A percentile compares a stretch with the other conserved stretches of the same genome.
Conservation (phyloP, 345 rosid species). For the Brassica incana region DNA sequence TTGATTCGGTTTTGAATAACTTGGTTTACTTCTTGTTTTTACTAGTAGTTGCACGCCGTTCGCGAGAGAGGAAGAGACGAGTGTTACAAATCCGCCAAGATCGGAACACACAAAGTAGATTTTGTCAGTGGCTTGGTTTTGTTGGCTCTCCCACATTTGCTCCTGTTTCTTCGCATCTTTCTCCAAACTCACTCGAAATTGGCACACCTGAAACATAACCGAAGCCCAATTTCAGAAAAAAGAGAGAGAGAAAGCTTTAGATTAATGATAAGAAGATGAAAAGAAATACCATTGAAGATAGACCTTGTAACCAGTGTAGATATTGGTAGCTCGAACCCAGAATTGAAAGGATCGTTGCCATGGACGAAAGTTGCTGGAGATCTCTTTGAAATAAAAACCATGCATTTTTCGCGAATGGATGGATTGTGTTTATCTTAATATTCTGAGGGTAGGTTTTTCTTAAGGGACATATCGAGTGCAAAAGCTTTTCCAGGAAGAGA, state of each 20-base stretch:
- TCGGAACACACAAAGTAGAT: constrained; percentile 79
- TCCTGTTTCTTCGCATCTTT: constrained; percentile 69
- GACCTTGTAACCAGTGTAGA: constrained; percentile 94
- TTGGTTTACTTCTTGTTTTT: too few species aligned
- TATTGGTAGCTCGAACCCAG: constrained; percentile 79
- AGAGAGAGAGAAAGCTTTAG: background rate
- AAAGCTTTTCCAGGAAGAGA: background rate
- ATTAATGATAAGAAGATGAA: background rate
- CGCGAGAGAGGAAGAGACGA: too few species aligned
- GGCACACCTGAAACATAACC: constrained; percentile 56
- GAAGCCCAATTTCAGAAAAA: background rate
- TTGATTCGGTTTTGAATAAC: too few species aligned
- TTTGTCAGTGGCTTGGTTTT: constrained; percentile 79
- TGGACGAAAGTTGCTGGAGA: constrained; percentile 61
- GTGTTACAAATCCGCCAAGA: constrained; percentile 68
- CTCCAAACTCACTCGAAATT: constrained; percentile 69
- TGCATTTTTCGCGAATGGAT: constrained; percentile 33
- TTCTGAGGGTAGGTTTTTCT: background rate
- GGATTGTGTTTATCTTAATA: background rate
- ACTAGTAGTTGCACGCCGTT: too few species aligned
- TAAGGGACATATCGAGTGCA: background rate
- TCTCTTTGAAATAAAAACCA: constrained; percentile 57
- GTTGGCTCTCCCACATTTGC: constrained; percentile 91
- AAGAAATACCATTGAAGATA: constrained; percentile 10
- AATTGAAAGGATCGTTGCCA: constrained; percentile 94